Evolutionary conservation across 2,329 filamentous ascomycete genomes (phyloP), one percentile per base, ranked within the genome.

Genomic region (Arthroderma sp.): DNA sequence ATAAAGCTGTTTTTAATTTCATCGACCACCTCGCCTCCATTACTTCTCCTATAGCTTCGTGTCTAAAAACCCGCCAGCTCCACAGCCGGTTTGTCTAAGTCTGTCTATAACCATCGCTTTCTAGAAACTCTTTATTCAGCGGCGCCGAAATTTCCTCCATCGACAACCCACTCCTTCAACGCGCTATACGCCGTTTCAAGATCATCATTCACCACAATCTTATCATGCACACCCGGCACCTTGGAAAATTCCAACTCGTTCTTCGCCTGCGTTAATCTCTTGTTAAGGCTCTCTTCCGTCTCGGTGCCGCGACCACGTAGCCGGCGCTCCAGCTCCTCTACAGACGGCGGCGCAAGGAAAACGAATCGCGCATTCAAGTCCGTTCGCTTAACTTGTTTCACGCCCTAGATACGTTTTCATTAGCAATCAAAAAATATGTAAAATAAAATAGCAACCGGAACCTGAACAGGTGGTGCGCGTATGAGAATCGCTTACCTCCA

Each of bases 371-470:
- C 84, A 46, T 80, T 74, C 50, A 88, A 75, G 54, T 73, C 73
- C 41, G 82, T 83, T 50, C 75, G 74, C 64, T 87, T 86, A 58
- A 95, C 84, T 67, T 95, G 88, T 70, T 94, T 94, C 47, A 95
- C 87, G 49, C 88, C 88, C 75, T 79, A 50, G 15, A 22, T 22
- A 22, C 15, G 15, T 22, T 49, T 38, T 6, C 45, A 38, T 30
- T 15, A 27, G 37, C 10, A 32, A 33, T 44, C 33, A 15, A 10
- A 36, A 37, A 30, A 29, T 6, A 6, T n/a, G 29, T 30, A 43
- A 34, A 37, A 29, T 11, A 5, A 37, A 37, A 29, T 11, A 5
- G 30, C 30, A 37, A 27, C 28, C 27, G 10, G 29, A 6, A 30
- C 3, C 36, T 7, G 15, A 11, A n/a, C 22, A 7, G 3, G 30